A percentile compares a stretch with the other conserved stretches of the same genome.
Conservation (phyloP, 768 basidiomycete species). For the Kwoniella mangroviensis region DNA sequence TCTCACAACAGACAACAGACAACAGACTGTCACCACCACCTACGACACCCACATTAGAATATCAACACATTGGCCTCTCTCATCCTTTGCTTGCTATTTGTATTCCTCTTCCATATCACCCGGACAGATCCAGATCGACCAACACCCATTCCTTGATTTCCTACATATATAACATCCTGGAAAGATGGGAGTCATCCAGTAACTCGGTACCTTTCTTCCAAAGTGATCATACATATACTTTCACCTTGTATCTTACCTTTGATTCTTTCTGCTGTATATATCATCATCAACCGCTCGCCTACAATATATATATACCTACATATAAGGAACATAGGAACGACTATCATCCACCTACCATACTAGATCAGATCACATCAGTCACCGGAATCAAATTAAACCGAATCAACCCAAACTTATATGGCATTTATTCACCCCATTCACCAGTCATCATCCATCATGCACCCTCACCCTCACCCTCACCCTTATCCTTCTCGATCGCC, state of each 20-base stretch:
- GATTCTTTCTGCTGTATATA: background rate
- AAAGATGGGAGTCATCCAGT: constrained; percentile 17
- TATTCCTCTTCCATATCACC: background rate
- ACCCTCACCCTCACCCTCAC: background rate
- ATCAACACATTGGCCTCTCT: background rate
- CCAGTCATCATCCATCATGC: background rate
- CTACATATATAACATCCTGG: constrained; percentile 2
- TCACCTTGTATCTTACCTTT: background rate
- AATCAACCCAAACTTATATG: background rate
- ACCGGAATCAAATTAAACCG: too few species aligned
- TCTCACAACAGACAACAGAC: too few species aligned
- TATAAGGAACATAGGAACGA: too few species aligned
- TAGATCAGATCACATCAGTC: too few species aligned
- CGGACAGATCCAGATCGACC: background rate
- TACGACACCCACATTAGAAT: background rate
- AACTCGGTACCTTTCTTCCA: constrained; percentile 4
- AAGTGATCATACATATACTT: background rate
- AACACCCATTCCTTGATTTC: background rate
- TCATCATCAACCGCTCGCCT: too few species aligned
- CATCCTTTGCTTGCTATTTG: background rate
- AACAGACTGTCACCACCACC: background rate
- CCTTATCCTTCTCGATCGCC: constrained; percentile 13
- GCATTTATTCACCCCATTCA: too few species aligned
- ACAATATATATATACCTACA: too few species aligned
- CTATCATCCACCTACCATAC: too few species aligned